Evolutionary conservation across 1,139 yeast species (phyloP).

Genomic region (Yamadazyma songkhlaensis): DNA sequence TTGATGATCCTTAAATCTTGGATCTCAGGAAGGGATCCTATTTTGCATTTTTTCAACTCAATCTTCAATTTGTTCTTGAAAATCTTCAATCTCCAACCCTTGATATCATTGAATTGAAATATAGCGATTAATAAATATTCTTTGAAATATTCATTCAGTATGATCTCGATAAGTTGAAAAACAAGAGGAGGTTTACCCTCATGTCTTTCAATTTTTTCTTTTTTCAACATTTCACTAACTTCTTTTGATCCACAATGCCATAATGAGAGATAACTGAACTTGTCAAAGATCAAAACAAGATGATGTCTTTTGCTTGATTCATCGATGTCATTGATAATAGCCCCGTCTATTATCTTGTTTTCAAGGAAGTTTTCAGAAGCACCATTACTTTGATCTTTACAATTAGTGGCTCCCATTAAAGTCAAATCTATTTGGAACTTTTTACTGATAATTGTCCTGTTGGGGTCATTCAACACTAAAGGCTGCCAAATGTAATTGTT

Average conservation of each 20-base stretch:
- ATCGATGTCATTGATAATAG: conserved; percentile 31
- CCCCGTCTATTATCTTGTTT: conserved; percentile 29
- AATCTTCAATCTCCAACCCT: conserved; percentile 29
- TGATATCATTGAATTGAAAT: conserved; percentile 22
- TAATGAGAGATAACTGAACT: conserved; percentile 52
- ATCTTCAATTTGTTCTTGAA: conserved; percentile 18
- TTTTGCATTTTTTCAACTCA: conserved; percentile 17
- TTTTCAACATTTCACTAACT: conserved; percentile 23
- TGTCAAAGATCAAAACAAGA: conserved; percentile 48
- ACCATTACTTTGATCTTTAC: conserved; percentile 2
- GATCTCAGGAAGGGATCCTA: conserved; percentile 25
- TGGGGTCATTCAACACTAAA: conserved; percentile 23
- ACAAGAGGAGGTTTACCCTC: conserved; percentile 22
- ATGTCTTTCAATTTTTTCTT: conserved; percentile 11
- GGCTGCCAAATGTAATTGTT: conserved; percentile 71
- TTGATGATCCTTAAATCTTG: conserved; percentile 47
- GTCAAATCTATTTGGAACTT: conserved; percentile 29
- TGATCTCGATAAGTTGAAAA: conserved; percentile 22
- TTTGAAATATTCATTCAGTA: conserved; percentile 8
- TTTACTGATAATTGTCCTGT: conserved; percentile 31
- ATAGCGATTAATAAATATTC: conserved; percentile 26
- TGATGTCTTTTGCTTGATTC: conserved; percentile 26
- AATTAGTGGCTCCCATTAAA: conserved; percentile 4
- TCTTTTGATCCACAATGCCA: conserved; percentile 58
- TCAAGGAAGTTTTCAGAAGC: neutral